Percentiles rank a stretch among this genome's conserved stretches.
These are phyloP conservation scores for Fomitopsis palustris DNA, from an alignment of 1,284 basidiomycete species.

Conservation along the genomic window DNA sequence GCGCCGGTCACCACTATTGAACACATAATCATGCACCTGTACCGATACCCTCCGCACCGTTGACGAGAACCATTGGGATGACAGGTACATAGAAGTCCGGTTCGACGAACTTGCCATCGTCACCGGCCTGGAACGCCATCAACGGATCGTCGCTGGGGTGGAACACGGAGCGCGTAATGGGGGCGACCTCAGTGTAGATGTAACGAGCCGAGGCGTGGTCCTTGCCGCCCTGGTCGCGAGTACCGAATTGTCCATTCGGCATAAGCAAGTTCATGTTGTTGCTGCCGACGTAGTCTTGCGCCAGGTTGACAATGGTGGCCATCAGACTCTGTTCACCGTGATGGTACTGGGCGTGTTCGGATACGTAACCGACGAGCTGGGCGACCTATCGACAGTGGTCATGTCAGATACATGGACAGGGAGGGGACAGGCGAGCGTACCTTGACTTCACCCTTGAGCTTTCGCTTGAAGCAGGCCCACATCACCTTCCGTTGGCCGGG, in stretches of 20 bases:
- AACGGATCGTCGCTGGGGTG: slow-evolving; percentile 85
- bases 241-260: slow-evolving; percentile 97
- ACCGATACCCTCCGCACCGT: slow-evolving; percentile 97
- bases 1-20: neutral
- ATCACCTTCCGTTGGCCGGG: slow-evolving; percentile 99
- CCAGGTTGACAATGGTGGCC: slow-evolving; percentile 90
- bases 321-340: slow-evolving; percentile 91
- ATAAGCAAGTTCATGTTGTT: slow-evolving; percentile 93
- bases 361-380: slow-evolving; percentile 93
- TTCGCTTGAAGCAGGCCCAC: slow-evolving; percentile 94
- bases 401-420: neutral
- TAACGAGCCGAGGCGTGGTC: slow-evolving; percentile 97
- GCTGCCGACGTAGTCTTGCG: slow-evolving; percentile 93
- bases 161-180: slow-evolving; percentile 80
- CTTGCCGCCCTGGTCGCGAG: slow-evolving; percentile 87
- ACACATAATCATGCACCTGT: slow-evolving; percentile 64
- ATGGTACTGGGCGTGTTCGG: slow-evolving; percentile 94
- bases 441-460: slow-evolving; percentile 92
- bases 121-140: slow-evolving; percentile 73
- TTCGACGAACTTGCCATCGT: slow-evolving; percentile 89
- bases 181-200: slow-evolving; percentile 85
- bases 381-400: slow-evolving; percentile 60
- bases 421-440: slow-evolving; percentile 30
- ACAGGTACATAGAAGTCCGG: slow-evolving; percentile 95
- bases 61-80: slow-evolving; percentile 87